Evolutionary conservation across 371 early-diverging fungal species (phyloP).

Genomic region (Haplosporangium sp.): DNA sequence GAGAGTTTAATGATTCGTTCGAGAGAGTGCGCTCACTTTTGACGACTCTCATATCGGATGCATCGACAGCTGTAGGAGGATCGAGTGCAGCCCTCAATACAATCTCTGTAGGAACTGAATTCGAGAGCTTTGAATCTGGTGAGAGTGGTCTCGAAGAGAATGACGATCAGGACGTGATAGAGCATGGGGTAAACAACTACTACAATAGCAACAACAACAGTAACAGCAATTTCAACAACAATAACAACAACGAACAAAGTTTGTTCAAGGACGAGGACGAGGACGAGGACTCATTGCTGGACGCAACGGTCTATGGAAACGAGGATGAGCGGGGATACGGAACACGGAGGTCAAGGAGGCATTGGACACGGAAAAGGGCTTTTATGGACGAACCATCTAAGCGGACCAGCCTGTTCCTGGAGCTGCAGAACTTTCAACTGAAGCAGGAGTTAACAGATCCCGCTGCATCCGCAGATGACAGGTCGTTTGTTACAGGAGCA

Average conservation of each 20-base stretch:
- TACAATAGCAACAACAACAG: no score
- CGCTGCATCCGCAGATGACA: neutral
- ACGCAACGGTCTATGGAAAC: neutral
- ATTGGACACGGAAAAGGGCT: slow-evolving; percentile 5
- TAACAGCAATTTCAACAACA: no score
- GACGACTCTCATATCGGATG: slow-evolving; percentile 36
- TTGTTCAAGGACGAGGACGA: neutral
- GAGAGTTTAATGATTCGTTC: slow-evolving; percentile 34
- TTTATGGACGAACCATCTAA: slow-evolving; percentile 15
- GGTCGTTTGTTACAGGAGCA: neutral
- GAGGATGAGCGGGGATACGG: slow-evolving; percentile 7
- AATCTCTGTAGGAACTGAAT: neutral
- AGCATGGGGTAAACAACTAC: no score
- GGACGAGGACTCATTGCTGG: neutral
- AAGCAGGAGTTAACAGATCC: neutral
- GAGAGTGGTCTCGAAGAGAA: slow-evolving; percentile 6
- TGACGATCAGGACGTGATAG: no score
- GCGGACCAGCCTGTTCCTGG: slow-evolving; percentile 41
- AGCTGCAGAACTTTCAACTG: slow-evolving; percentile 27
- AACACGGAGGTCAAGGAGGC: neutral
- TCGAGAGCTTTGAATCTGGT: slow-evolving; percentile 11
- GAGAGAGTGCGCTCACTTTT: slow-evolving; percentile 39
- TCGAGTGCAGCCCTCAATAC: neutral
- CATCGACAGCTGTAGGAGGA: slow-evolving; percentile 30
- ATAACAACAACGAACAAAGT: no score